Conservation (phyloP, 1,139 yeast genomes). For the Yamadazyma dushanensis region DNA sequence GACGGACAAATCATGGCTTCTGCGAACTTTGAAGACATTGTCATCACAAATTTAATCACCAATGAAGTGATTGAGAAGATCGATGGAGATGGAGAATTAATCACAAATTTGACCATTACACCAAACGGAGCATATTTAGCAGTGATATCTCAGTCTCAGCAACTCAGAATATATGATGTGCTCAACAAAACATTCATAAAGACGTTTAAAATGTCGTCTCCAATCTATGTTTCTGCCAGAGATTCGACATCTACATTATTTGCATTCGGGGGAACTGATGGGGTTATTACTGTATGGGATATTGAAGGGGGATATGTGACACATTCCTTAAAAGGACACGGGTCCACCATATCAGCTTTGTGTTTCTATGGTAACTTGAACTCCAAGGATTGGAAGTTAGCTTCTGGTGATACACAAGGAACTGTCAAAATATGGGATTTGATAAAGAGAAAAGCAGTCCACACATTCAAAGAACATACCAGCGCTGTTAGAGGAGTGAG, state of each 20-base stretch:
- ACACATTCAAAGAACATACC: slow-evolving; percentile 70
- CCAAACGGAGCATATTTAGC: slow-evolving; percentile 75
- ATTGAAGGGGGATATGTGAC: slow-evolving; percentile 85
- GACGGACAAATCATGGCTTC: slow-evolving; percentile 77
- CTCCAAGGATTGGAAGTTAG: slow-evolving; percentile 72
- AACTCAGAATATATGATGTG: slow-evolving; percentile 63
- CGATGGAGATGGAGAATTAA: slow-evolving; percentile 83
- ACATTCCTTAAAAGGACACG: slow-evolving; percentile 91
- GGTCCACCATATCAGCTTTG: slow-evolving; percentile 83
- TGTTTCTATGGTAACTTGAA: slow-evolving; percentile 72
- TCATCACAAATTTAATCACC: slow-evolving; percentile 61
- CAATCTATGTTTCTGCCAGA: slow-evolving; percentile 74
- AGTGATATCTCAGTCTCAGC: slow-evolving; percentile 80
- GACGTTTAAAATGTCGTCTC: slow-evolving; percentile 64
- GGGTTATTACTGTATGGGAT: slow-evolving; percentile 90
- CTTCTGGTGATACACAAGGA: slow-evolving; percentile 89
- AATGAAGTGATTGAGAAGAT: slow-evolving; percentile 60
- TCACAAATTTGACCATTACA: slow-evolving; percentile 73
- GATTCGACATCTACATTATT: slow-evolving; percentile 83
- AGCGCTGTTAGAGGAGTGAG: slow-evolving; percentile 87
- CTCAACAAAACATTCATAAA: slow-evolving; percentile 49
- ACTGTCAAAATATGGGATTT: slow-evolving; percentile 87
- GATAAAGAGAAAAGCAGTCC: slow-evolving; percentile 69
- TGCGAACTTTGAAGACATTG: slow-evolving; percentile 71
- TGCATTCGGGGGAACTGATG: slow-evolving; percentile 96